Conservation (phyloP, 2,329 filamentous ascomycete species). For the Beauveria bassiana region DNA sequence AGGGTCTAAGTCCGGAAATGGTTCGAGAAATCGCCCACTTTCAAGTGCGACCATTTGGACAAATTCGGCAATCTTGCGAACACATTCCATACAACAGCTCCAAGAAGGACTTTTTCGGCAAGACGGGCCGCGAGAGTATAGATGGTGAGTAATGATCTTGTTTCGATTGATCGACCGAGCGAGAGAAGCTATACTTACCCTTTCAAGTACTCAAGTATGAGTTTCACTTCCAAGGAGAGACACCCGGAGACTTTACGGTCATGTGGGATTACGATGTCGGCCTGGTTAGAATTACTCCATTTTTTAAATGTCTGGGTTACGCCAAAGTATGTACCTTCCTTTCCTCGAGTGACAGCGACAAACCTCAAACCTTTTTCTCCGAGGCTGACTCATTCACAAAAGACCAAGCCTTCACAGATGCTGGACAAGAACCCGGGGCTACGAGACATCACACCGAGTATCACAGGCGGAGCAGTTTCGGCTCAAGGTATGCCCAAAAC, state of each 20-base stretch:
- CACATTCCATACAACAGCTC: constrained; percentile 93
- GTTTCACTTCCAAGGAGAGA: constrained; percentile 62
- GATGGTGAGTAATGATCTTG: constrained; percentile 53
- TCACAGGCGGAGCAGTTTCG: constrained; percentile 83
- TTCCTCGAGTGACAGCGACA: constrained; percentile 16
- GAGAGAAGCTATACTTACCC: constrained; percentile 9
- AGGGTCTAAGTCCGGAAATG: constrained; percentile 46
- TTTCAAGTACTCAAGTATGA: constrained; percentile 71
- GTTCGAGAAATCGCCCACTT: constrained; percentile 53
- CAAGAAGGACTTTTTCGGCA: constrained; percentile 81
- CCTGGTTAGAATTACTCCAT: constrained; percentile 84
- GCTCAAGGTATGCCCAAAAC: constrained; percentile 64
- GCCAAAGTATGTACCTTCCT: constrained; percentile 59
- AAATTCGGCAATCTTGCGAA: constrained; percentile 53
- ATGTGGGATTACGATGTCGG: constrained; percentile 98
- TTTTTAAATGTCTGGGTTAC: constrained; percentile 87
- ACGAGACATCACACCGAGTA: constrained; percentile 84
- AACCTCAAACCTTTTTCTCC: no score
- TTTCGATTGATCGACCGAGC: no score
- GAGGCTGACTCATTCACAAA: background rate
- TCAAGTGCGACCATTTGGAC: constrained; percentile 56
- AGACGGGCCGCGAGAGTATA: constrained; percentile 81
- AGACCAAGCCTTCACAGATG: constrained; percentile 88
- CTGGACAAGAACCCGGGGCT: constrained; percentile 71
- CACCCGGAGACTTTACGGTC: constrained; percentile 57